Base-by-base conservation (phyloP, 805 yeast genomes). In the Scheffersomyces stipitis region DNA sequence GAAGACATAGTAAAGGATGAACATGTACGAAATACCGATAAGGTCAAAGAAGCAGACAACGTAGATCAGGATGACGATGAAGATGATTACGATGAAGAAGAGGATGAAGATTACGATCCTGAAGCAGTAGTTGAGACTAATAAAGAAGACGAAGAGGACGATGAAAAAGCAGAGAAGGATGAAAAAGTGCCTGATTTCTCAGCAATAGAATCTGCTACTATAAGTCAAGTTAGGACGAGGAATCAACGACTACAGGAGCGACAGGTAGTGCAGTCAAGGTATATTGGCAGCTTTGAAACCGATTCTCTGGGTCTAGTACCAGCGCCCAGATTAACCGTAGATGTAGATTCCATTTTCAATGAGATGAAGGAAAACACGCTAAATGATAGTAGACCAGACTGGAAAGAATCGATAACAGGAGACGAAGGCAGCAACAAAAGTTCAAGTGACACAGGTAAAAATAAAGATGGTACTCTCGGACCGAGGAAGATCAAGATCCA, bases 181-280 rank as follows among this genome's bases (percentile, higher is more conserved):
- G 44, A 29, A 1, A 30, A 31, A 4, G 37, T 34, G 3, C 62
- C 64, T 0, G 66, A 67, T 32, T 83, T 83, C 53, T 65, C 75
- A 5, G 60, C 61, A 3, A 75, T 83, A 4, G 85, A 78, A 42
- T 78, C 52, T 50, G 69, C 31, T 52, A 66, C 53, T 10, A n/a
- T n/a, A n/a, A 83, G 88, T 0, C 70, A 82, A 36, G 74, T 86
- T 24, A 77, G 78, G 49, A 86, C 95, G 0, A 69, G 96, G 46
- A 71, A 76, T 15, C 91, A 81, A 45, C 59, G 84, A 31, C 62
- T 60, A 18, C 41, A 64, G 15, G 85, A 80, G 14, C 18, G 23
- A 2, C 35, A 27, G 10, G 22, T 30, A n/a, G 34, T 23, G 12
- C 14, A 13, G 30, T 32, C 30, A 28, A 38, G 34, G 28, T 35